These are phyloP conservation scores for Triangularia setosa DNA, from an alignment of 2,329 filamentous ascomycete genomes.

Conservation along the genomic window DNA sequence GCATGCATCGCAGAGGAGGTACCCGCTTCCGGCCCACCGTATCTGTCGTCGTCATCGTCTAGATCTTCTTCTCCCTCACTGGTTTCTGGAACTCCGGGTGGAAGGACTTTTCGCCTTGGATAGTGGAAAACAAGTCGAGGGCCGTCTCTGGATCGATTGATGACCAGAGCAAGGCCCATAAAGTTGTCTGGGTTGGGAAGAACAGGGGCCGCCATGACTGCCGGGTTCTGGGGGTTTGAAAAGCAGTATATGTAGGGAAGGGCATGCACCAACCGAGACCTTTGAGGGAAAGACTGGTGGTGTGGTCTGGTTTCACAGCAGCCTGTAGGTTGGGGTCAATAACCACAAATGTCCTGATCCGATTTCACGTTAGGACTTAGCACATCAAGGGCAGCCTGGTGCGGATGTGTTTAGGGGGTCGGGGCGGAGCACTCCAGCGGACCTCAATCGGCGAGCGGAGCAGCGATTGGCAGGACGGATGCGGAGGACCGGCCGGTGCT, in stretches of 20 bases:
- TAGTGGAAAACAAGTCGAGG: conserved; percentile 85
- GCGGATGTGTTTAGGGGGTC: not conserved
- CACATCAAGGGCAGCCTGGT: not conserved
- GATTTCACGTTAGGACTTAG: not conserved
- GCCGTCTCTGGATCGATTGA: conserved; percentile 71
- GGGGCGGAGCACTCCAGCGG: not conserved
- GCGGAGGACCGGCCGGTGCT: not conserved
- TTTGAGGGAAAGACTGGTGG: not conserved
- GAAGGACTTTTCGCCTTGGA: conserved; percentile 55
- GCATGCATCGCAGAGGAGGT: conserved; percentile 33
- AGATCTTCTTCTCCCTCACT: conserved; percentile 33
- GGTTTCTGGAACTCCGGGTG: conserved; percentile 29
- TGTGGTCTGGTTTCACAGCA: not conserved
- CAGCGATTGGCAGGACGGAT: not conserved
- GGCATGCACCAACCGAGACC: not conserved
- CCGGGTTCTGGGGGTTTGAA: not conserved
- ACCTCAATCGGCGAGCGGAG: not conserved
- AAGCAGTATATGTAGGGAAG: not conserved
- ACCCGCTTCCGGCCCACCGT: conserved; percentile 30
- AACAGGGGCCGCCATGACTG: conserved; percentile 44
- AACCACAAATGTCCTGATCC: not conserved
- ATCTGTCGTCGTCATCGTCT: conserved; percentile 49
- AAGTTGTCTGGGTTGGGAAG: conserved; percentile 53
- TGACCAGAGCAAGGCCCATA: conserved; percentile 69
- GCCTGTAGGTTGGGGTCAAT: not conserved